Evolutionary conservation across 176 grass and related monocot species (phyloP), one percentile per base, ranked within the genome.

Genomic region (Ananas comosus): DNA sequence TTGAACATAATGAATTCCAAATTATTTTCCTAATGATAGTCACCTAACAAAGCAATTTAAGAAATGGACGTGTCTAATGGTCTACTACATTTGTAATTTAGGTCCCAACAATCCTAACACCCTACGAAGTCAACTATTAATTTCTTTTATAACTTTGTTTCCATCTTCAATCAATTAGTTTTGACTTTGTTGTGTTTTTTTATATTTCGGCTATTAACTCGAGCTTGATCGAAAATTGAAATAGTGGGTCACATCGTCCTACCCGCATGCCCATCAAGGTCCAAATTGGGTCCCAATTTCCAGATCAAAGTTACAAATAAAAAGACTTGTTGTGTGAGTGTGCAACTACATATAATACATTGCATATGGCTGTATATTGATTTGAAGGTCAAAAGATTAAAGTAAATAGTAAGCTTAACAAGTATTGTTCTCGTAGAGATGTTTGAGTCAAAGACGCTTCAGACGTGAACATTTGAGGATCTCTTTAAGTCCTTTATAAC

Each of bases 331-430:
- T 56, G 52, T 56, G 16, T 56, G 52, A 56, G 16, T 56, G 16
- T 56, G 6, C 33, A 56, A 56, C 52, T 56, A 12, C 52, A 56
- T n/a, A 13, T 56, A 56, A 5, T 56, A 56, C 16, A 13, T 4
- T 56, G 21, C 33, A 42, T 42, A 6, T 42, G 33, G 33, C 33
- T 22, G 9, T 18, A 10, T 10, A 61, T 7, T 61, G 16, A n/a
- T 18, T 61, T 6, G n/a, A 17, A 71, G 28, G 69, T 71, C 51
- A 71, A 71, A 71, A 70, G 42, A 69, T 21, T 69, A 24, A 56
- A 53, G 4, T 33, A 71, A 27, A 1, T 14, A 9, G 10, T 13
- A 25, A 42, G 33, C 33, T 54, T 16, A 18, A 28, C 2, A 25
- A 56, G 14, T 48, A 68, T 68, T 49, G 23, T 51, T 47, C 33